These are phyloP conservation scores for Thuidium tamariscinum DNA, from an alignment of 225 moss, liverwort and hornwort species.

Conservation along the genomic window DNA sequence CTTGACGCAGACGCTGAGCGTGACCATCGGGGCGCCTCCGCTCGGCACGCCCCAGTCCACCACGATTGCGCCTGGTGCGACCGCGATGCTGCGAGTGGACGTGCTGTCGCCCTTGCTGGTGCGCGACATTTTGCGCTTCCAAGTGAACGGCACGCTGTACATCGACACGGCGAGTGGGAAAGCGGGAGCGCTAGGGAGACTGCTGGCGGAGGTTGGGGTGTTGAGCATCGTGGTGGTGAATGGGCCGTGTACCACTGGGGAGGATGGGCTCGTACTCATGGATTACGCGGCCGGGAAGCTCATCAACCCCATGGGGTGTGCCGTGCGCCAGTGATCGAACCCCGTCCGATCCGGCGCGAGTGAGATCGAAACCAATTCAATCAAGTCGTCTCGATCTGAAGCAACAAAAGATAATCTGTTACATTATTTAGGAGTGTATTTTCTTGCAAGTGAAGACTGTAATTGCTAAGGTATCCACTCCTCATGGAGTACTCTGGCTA, in stretches of 20 bases:
- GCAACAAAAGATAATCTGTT: background rate
- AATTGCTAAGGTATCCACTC: background rate
- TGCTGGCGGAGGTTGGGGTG: background rate
- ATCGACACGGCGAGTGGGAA: background rate
- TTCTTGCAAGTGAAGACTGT: background rate
- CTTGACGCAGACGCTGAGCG: background rate
- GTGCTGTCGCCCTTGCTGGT: background rate
- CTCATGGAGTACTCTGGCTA: background rate
- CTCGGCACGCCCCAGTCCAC: background rate
- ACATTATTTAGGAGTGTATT: background rate
- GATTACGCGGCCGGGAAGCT: background rate
- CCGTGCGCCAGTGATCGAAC: background rate
- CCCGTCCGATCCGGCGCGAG: background rate
- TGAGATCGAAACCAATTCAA: background rate
- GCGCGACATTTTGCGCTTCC: no score
- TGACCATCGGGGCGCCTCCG: background rate
- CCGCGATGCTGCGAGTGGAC: background rate
- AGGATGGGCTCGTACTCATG: background rate
- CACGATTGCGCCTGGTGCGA: background rate
- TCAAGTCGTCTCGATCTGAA: background rate
- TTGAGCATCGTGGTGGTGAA: background rate
- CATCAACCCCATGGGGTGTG: background rate
- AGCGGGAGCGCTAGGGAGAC: background rate
- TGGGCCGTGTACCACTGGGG: background rate
- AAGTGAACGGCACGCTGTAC: background rate